phyloP scores from a whole-genome alignment of 495 filamentous ascomycete genomes.

The Antarctomyces pellizariae region DNA sequence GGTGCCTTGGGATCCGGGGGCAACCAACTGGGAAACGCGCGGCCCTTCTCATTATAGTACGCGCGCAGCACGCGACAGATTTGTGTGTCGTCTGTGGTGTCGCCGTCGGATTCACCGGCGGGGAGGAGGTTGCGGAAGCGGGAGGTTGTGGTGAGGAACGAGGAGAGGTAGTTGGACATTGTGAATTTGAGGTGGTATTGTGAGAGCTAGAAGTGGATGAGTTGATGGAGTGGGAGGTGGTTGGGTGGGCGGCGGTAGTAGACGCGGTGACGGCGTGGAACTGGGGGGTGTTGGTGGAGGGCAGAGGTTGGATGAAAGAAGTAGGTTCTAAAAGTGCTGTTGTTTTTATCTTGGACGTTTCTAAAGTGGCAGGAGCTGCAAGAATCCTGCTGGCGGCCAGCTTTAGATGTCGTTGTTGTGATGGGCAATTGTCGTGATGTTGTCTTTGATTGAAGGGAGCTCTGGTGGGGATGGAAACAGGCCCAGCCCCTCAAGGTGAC shows the following conservation, averaged over 20 bases:
- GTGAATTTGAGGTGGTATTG: constrained; percentile 8
- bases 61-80: constrained; percentile 84
- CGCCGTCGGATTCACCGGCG: constrained; percentile 64
- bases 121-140: constrained; percentile 56
- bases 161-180: constrained; percentile 64
- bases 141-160: constrained; percentile 53
- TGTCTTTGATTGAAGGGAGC: too few relatives aligned
- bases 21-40: constrained; percentile 70
- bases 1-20: constrained; percentile 60
- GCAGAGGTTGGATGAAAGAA: constrained; percentile 1
- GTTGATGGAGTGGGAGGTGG: constrained; percentile 3
- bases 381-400: background rate
- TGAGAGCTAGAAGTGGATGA: background rate
- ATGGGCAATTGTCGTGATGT: background rate
- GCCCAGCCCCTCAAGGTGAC: too few relatives aligned
- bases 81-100: constrained; percentile 87
- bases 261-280: constrained; percentile 1
- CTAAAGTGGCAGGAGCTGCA: background rate
- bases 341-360: background rate
- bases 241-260: constrained; percentile 1
- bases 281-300: constrained; percentile 1
- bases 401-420: background rate
- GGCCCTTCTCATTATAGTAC: constrained; percentile 80
- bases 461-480: too few relatives aligned
- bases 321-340: background rate